Evolutionary conservation across 805 yeast species (phyloP).

Genomic region (Yarrowia sp.): DNA sequence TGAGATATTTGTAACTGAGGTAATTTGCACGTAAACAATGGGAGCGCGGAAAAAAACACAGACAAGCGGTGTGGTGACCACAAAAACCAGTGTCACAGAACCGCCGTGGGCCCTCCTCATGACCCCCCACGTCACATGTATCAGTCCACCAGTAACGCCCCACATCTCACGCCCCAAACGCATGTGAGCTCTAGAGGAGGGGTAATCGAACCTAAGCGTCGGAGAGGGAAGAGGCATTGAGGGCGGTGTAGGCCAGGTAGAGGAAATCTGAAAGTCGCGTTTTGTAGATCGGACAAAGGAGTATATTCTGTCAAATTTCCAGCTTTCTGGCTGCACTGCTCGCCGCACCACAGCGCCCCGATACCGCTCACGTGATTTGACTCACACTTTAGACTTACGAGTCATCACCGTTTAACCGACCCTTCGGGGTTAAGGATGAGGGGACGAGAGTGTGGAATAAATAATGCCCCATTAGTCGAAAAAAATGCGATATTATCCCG

Average conservation of each 20-base stretch:
- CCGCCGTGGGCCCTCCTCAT: too few species aligned
- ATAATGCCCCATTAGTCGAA: conserved; percentile 7
- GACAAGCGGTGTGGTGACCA: too few species aligned
- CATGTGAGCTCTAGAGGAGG: conserved; percentile 22
- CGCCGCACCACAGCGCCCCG: not conserved
- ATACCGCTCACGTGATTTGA: conserved; percentile 36
- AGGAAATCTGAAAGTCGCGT: not conserved
- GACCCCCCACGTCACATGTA: conserved; percentile 16
- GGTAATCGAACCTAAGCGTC: not conserved
- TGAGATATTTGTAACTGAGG: conserved; percentile 36
- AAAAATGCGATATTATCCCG: conserved; percentile 3
- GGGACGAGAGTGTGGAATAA: conserved; percentile 6
- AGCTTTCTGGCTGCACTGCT: too few species aligned
- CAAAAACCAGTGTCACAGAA: too few species aligned
- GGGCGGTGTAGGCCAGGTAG: not conserved
- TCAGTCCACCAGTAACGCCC: conserved; percentile 1
- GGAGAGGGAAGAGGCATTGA: not conserved
- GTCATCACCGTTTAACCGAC: conserved; percentile 36
- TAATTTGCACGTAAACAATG: conserved; percentile 1
- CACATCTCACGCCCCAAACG: conserved; percentile 24
- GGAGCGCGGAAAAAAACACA: too few species aligned
- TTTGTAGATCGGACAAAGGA: not conserved
- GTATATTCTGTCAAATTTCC: too few species aligned
- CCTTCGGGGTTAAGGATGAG: conserved; percentile 29
- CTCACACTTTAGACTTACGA: conserved; percentile 17